A percentile compares a stretch with the other conserved stretches of the same genome.
These are phyloP conservation scores for Apiospora pterosperma DNA, from an alignment of 2,329 filamentous ascomycete species.

Conservation along the genomic window DNA sequence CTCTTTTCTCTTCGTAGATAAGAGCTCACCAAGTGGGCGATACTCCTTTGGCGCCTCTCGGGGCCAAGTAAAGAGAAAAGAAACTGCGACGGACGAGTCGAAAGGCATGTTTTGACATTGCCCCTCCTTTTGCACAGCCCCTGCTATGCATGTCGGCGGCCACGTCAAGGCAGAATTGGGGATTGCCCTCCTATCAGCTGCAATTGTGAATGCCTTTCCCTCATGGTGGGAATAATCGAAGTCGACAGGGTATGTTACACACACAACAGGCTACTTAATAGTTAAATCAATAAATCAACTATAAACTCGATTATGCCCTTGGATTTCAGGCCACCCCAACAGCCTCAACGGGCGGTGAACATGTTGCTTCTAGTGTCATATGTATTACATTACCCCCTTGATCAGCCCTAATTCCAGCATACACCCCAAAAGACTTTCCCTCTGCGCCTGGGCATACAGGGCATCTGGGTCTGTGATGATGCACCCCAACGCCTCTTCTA, in stretches of 20 bases:
- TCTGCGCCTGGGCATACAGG: neutral
- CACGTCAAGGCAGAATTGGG: neutral
- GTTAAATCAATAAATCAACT: no score
- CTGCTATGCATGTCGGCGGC: neutral
- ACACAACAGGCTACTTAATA: no score
- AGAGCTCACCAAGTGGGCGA: conserved; percentile 20
- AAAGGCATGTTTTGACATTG: neutral
- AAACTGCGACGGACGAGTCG: no score
- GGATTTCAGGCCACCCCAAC: neutral
- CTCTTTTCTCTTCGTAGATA: conserved; percentile 26
- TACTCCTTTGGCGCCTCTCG: conserved; percentile 38
- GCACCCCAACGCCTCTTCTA: neutral
- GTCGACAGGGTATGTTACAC: no score
- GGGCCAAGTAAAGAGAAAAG: no score
- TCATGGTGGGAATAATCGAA: no score
- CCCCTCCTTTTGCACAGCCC: neutral
- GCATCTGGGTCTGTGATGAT: neutral
- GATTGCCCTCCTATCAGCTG: neutral
- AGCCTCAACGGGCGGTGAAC: neutral
- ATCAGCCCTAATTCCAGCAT: neutral
- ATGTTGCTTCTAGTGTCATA: neutral
- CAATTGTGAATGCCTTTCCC: no score
- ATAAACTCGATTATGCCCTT: neutral
- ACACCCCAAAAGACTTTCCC: neutral
- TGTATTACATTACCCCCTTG: neutral